phyloP scores from a whole-genome alignment of 2,329 filamentous ascomycete species.

The Sporothrix inflata region DNA sequence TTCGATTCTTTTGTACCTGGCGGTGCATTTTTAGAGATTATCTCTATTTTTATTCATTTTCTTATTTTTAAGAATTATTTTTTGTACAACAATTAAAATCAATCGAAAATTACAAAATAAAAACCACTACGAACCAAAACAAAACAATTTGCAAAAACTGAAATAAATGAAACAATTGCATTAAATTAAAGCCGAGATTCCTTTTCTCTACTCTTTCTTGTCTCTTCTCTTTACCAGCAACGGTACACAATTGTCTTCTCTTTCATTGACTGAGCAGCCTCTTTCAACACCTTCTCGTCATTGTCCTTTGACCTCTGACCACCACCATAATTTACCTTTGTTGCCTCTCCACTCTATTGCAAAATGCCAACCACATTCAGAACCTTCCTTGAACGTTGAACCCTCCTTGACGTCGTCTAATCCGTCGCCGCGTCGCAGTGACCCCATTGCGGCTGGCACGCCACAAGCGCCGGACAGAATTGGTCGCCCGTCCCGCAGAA shows the following conservation, averaged over 20 bases:
- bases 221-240: background rate
- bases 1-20: conserved; percentile 9
- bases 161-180: background rate
- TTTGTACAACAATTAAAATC: background rate
- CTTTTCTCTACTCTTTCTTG: conserved; percentile 19
- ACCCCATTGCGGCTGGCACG: conserved; percentile 40
- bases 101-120: too few relatives aligned
- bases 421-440: conserved; percentile 46
- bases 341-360: background rate
- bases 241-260: background rate
- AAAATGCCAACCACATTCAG: background rate
- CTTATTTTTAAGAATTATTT: background rate
- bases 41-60: background rate
- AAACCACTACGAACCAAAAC: too few relatives aligned
- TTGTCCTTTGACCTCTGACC: background rate
- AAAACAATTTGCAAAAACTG: background rate
- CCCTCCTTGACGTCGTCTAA: background rate
- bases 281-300: background rate
- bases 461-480: conserved; percentile 38
- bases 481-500: conserved; percentile 47
- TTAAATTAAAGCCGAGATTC: background rate
- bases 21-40: background rate
- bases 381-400: too few relatives aligned
- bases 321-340: background rate
- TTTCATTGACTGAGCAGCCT: background rate